Percentiles rank a stretch among this genome's conserved stretches.
Evolutionary conservation across 805 yeast species (phyloP).

Genomic region (Debaryomyces hansenii): DNA sequence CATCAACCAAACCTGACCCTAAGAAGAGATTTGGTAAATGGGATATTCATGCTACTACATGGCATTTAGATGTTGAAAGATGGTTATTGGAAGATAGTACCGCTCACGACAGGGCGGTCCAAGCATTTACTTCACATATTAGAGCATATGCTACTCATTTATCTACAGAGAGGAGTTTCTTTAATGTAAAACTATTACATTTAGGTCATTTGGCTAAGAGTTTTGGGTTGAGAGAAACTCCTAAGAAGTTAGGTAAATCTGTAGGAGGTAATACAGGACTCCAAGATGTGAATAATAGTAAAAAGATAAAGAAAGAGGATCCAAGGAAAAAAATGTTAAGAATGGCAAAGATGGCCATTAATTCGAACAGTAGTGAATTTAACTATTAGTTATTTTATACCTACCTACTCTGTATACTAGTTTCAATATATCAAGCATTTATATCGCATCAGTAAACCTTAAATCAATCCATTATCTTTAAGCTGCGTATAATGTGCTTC

Average conservation of each 20-base stretch:
- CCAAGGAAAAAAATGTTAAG: slow-evolving; percentile 73
- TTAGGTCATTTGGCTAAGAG: slow-evolving; percentile 95
- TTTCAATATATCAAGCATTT: not conserved
- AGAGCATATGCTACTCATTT: slow-evolving; percentile 97
- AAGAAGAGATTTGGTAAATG: slow-evolving; percentile 53
- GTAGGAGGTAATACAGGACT: slow-evolving; percentile 30
- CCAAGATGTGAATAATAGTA: slow-evolving; percentile 20
- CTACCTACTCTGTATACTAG: not conserved
- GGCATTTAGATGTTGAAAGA: slow-evolving; percentile 90
- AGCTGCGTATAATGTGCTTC: slow-evolving; percentile 10
- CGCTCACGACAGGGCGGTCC: slow-evolving; percentile 65
- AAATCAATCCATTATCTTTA: not conserved
- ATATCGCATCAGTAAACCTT: not conserved
- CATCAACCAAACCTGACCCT: slow-evolving; percentile 36
- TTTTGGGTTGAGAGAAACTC: slow-evolving; percentile 93
- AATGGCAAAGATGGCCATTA: slow-evolving; percentile 69
- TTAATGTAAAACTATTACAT: slow-evolving; percentile 81
- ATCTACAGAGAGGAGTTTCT: slow-evolving; percentile 71
- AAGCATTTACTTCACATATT: slow-evolving; percentile 84
- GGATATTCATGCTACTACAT: slow-evolving; percentile 95
- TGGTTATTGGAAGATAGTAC: slow-evolving; percentile 72
- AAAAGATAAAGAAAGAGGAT: slow-evolving; percentile 57
- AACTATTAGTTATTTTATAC: slow-evolving; percentile 42
- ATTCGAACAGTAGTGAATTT: slow-evolving; percentile 69
- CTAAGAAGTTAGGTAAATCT: slow-evolving; percentile 67